Evolutionary conservation across 805 yeast species (phyloP), one percentile per base, ranked within the genome.

Genomic region (Yarrowia porcina): DNA sequence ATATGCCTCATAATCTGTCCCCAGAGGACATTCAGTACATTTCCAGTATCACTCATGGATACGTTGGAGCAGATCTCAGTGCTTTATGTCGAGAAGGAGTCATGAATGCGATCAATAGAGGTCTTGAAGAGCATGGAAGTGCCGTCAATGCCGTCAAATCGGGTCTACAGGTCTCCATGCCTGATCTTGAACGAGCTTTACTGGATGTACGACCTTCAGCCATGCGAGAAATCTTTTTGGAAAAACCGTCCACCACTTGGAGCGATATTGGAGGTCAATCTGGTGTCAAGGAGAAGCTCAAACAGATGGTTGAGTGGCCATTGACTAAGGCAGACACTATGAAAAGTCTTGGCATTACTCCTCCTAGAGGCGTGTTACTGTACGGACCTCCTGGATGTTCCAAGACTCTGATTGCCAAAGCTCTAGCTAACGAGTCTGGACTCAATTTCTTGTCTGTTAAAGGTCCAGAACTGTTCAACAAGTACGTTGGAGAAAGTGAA

Each of bases 311-410:
- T 25, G 96, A 91, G 71, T 78, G 96, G 69, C 99, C 99, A 0
- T 76, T 94, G 28, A 87, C 87, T 63, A 93, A 94, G 1, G 80
- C 89, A 0, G 91, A 84, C 0, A 80, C 96, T 0, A 94, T 94
- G 72, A 78, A 78, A 18, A 77, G 82, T 42, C 78, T 94, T 13
- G 98, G 98, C 0, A 86, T 94, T 3, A 78, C 83, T 44, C 91
- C 98, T 0, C 99, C 99, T 3, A 88, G 90, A 67, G 99, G 99
- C 36, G 88, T 94, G 1, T 74, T 94, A 50, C 77, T 94, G 20
- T 94, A 94, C 73, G 99, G 99, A 0, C 99, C 99, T 0, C 98
- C 99, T 0, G 99, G 99, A 15, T 93, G 98, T 76, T 92, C 97
- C 11, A 93, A 93, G 70, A 93, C 99, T 0, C 75, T 93, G 65